Evolutionary conservation across 2,329 filamentous ascomycete genomes (phyloP).

Genomic region (Xylaria sp.): DNA sequence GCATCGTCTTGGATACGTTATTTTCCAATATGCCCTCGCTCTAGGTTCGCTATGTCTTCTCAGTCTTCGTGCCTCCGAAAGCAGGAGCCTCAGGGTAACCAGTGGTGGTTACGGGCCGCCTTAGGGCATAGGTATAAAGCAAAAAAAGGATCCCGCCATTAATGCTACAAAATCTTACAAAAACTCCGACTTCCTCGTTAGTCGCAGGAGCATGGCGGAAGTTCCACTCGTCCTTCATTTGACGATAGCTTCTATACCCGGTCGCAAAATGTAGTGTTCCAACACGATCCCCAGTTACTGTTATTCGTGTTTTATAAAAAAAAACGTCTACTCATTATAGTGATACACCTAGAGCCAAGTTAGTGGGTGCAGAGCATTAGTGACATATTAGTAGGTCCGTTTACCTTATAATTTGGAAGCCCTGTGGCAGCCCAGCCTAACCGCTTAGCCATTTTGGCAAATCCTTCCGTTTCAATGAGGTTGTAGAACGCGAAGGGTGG

Average conservation of each 20-base stretch:
- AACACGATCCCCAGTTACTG: conserved; percentile 39
- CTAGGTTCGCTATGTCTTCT: not conserved
- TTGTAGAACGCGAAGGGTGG: conserved; percentile 96
- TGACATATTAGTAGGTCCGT: conserved; percentile 42
- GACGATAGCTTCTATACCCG: conserved; percentile 9
- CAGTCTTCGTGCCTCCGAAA: conserved; percentile 8
- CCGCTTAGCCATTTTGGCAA: conserved; percentile 94
- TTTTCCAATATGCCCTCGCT: conserved; percentile 36
- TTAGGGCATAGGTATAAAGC: conserved; percentile 2
- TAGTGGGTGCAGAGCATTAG: conserved; percentile 28
- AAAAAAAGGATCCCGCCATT: conserved; percentile 21
- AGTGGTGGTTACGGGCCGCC: not conserved
- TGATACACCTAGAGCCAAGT: conserved; percentile 76
- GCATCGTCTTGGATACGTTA: conserved; percentile 20
- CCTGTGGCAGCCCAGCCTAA: conserved; percentile 87
- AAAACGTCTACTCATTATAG: conserved; percentile 79
- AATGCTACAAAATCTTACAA: conserved; percentile 38
- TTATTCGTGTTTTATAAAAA: conserved; percentile 28
- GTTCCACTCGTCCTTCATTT: conserved; percentile 2
- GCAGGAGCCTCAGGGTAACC: conserved; percentile 5
- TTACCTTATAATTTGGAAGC: conserved; percentile 96
- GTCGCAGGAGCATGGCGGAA: conserved; percentile 6
- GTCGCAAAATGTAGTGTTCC: conserved; percentile 36
- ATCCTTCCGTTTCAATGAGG: conserved; percentile 96
- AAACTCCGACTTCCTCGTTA: conserved; percentile 12